These are phyloP conservation scores for Tylopilus sp. DNA, from an alignment of 768 basidiomycete species.

Conservation along the genomic window DNA sequence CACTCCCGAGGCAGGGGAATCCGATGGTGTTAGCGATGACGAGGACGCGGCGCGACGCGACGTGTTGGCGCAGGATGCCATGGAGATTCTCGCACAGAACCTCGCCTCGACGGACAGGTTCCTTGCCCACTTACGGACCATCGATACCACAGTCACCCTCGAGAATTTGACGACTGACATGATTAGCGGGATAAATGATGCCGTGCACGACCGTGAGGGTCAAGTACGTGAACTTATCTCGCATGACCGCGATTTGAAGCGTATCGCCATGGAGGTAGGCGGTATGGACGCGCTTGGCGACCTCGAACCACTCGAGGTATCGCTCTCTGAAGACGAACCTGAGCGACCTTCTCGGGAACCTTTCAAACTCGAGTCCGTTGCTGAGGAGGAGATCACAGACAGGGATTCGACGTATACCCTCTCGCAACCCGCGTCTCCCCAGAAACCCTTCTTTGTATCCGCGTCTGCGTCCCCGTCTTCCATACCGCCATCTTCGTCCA, in stretches of 20 bases:
- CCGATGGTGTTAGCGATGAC: constrained; percentile 19
- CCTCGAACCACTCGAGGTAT: constrained; percentile 61
- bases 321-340: constrained; percentile 28
- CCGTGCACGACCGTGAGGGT: constrained; percentile 70
- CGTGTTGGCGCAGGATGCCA: constrained; percentile 49
- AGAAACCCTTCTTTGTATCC: constrained; percentile 58
- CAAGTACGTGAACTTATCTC: constrained; percentile 78
- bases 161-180: constrained; percentile 73
- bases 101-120: constrained; percentile 77
- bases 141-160: constrained; percentile 53
- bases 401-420: constrained; percentile 41
- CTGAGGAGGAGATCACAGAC: constrained; percentile 41
- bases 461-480: constrained; percentile 47
- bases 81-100: constrained; percentile 69
- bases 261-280: constrained; percentile 73
- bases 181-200: constrained; percentile 74
- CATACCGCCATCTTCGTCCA: constrained; percentile 35
- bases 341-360: constrained; percentile 27
- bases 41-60: constrained; percentile 25
- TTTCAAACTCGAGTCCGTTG: constrained; percentile 32
- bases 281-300: constrained; percentile 69
- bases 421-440: constrained; percentile 41
- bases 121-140: constrained; percentile 62
- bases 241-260: constrained; percentile 75
- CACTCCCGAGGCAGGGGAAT: constrained; percentile 10